Conservation (phyloP, 768 basidiomycete species). For the Hemileccinum impolitum region DNA sequence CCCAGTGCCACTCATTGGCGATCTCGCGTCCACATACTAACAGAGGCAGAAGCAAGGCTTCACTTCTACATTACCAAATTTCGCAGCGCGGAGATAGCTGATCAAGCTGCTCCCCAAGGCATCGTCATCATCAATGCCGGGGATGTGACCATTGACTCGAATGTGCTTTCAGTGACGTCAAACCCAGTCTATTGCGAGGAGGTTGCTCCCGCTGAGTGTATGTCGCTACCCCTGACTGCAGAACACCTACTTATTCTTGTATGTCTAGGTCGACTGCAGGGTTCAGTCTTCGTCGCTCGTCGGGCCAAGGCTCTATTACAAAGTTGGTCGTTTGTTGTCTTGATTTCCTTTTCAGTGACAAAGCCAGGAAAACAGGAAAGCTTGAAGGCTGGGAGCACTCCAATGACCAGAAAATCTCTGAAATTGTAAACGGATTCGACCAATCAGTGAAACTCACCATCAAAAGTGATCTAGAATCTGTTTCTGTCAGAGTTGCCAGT, state of each 20-base stretch:
- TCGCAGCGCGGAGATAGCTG: no score
- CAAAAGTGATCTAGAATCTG: background rate
- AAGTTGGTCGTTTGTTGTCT: background rate
- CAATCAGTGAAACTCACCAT: background rate
- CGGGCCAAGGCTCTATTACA: no score
- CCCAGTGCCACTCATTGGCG: conserved; percentile 4
- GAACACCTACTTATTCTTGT: conserved; percentile 16
- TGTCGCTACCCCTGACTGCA: no score
- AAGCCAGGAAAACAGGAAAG: background rate
- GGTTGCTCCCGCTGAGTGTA: no score
- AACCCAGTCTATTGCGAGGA: no score
- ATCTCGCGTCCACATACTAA: conserved; percentile 19
- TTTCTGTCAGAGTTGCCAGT: background rate
- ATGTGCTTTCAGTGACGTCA: no score
- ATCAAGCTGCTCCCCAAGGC: no score
- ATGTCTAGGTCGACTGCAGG: no score
- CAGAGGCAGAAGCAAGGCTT: conserved; percentile 21
- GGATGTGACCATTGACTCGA: no score
- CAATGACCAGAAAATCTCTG: background rate
- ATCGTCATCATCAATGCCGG: no score
- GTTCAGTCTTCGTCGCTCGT: no score
- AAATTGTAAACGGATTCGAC: background rate
- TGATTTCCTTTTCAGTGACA: background rate
- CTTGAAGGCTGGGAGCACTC: background rate
- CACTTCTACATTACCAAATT: no score